A percentile compares a stretch with the other conserved stretches of the same genome.
Evolutionary conservation across 495 filamentous ascomycete genomes (phyloP).

Genomic region (Chaetomidium leptoderma): DNA sequence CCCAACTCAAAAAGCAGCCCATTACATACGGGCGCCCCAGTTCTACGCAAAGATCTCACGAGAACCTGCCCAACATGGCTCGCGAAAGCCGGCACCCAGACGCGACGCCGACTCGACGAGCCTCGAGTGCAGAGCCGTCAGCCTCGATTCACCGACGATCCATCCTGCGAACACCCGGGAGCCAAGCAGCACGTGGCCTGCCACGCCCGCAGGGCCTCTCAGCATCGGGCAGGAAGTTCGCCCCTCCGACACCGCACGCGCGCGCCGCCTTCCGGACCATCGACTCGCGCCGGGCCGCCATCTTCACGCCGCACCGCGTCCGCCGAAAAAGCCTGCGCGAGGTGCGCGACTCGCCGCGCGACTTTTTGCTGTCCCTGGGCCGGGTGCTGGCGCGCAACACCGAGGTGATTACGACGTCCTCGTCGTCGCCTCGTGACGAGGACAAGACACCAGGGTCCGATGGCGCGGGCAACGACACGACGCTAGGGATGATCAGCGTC

Average conservation of each 20-base stretch:
- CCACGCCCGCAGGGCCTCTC: conserved; percentile 27
- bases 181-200: conserved; percentile 18
- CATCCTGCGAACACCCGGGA: conserved; percentile 27
- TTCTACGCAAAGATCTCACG: no score
- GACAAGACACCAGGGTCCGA: not conserved
- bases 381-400: conserved; percentile 60
- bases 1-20: not conserved
- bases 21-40: no score
- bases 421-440: conserved; percentile 47
- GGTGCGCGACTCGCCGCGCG: conserved; percentile 71
- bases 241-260: conserved; percentile 60
- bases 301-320: conserved; percentile 61
- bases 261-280: conserved; percentile 60
- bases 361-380: conserved; percentile 63
- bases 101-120: conserved; percentile 35
- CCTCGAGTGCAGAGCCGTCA: conserved; percentile 29
- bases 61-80: conserved; percentile 17
- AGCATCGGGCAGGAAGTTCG: conserved; percentile 35
- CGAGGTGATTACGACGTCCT: conserved; percentile 50
- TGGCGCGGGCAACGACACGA: conserved; percentile 15
- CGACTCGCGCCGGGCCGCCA: conserved; percentile 67
- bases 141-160: conserved; percentile 29
- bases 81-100: conserved; percentile 26
- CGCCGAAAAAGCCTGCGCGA: conserved; percentile 62
- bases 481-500: conserved; percentile 31